phyloP scores from a whole-genome alignment of 495 filamentous ascomycete species.

The Apiosordaria backusii region DNA sequence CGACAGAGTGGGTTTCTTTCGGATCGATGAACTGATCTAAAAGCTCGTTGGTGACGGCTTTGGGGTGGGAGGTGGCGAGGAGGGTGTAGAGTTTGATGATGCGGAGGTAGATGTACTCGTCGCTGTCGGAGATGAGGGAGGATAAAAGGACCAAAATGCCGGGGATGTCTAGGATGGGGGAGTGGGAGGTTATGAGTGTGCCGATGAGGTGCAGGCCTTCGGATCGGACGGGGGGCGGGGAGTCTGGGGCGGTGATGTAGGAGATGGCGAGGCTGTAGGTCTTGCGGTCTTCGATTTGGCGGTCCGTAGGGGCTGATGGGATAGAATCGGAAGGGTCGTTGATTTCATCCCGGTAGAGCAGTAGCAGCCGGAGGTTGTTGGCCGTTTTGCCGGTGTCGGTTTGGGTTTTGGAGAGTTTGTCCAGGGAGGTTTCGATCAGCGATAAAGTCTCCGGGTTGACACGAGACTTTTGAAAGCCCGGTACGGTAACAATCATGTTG shows the following conservation, averaged over 20 bases:
- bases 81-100: conserved; percentile 64
- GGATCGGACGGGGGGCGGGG: conserved; percentile 70
- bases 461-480: conserved; percentile 53
- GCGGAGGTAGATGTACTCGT: conserved; percentile 73
- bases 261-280: conserved; percentile 67
- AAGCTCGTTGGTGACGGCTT: conserved; percentile 60
- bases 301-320: conserved; percentile 33
- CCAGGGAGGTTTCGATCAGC: conserved; percentile 50
- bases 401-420: conserved; percentile 39
- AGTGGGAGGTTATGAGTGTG: conserved; percentile 57
- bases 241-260: conserved; percentile 63
- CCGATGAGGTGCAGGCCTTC: conserved; percentile 73
- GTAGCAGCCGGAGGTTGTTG: conserved; percentile 53
- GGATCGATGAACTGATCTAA: conserved; percentile 68
- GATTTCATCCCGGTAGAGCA: conserved; percentile 51
- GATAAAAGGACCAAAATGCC: conserved; percentile 63
- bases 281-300: conserved; percentile 61
- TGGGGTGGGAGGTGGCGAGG: conserved; percentile 63
- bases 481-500: conserved; percentile 61
- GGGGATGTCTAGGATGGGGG: conserved; percentile 66
- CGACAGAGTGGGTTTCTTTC: conserved; percentile 54
- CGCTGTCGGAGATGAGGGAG: conserved; percentile 62
- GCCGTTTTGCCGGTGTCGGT: conserved; percentile 50
- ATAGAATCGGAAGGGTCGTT: conserved; percentile 35
- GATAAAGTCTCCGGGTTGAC: conserved; percentile 44